These are phyloP conservation scores for Xerocomus nothofagi DNA, from an alignment of 1,284 basidiomycete genomes.

Conservation along the genomic window DNA sequence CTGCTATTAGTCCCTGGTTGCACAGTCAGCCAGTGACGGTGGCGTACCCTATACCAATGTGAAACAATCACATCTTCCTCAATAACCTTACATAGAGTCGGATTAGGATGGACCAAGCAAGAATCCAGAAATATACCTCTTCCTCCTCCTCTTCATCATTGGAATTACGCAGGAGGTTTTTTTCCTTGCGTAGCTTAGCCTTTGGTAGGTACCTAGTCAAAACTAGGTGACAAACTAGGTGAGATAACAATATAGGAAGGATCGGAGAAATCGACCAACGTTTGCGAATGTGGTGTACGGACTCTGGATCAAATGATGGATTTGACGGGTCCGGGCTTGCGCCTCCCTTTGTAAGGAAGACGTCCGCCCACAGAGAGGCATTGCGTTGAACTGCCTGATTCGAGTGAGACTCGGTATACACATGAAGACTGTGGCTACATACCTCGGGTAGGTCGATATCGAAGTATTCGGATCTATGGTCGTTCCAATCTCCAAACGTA, in stretches of 20 bases:
- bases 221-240: constrained; percentile 45
- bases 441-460: constrained; percentile 76
- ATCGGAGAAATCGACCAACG: constrained; percentile 45
- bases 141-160: constrained; percentile 45
- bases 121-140: constrained; percentile 36
- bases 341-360: constrained; percentile 74
- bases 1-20: constrained; percentile 15
- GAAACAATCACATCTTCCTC: constrained; percentile 65
- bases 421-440: constrained; percentile 24
- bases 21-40: neutral
- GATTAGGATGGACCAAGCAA: constrained; percentile 14
- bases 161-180: constrained; percentile 67
- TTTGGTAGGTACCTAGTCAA: constrained; percentile 83
- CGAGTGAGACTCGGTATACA: constrained; percentile 3
- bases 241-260: constrained; percentile 1
- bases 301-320: constrained; percentile 49
- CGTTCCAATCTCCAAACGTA: constrained; percentile 80
- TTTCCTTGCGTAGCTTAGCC: constrained; percentile 74
- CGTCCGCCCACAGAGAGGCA: constrained; percentile 82
- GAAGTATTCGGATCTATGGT: constrained; percentile 63
- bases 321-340: constrained; percentile 63
- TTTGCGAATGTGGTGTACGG: constrained; percentile 80
- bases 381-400: constrained; percentile 75
- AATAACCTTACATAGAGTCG: constrained; percentile 15
- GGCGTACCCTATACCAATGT: constrained; percentile 77